phyloP scores from a whole-genome alignment of 495 filamentous ascomycete genomes.

The Terfezia boudieri region DNA sequence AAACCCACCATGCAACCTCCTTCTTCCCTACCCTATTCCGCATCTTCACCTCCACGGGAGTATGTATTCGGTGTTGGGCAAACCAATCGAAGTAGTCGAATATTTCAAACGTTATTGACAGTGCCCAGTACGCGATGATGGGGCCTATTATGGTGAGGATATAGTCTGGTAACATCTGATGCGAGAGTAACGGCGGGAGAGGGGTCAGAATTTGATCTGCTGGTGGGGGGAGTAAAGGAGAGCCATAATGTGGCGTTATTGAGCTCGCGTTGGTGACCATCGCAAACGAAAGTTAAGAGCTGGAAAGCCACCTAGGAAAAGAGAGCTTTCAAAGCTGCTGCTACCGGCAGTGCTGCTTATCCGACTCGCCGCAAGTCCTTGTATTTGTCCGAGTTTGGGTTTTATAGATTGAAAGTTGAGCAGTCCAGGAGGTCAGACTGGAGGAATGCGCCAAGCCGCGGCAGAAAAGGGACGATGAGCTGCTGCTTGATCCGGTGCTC shows the following conservation, averaged over 20 bases:
- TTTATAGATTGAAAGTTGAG: no score
- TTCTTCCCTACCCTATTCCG: constrained; percentile 65
- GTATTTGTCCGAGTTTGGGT: no score
- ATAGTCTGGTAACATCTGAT: constrained; percentile 47
- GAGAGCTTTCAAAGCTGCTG: no score
- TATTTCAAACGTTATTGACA: constrained; percentile 71
- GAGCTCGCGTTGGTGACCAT: neutral
- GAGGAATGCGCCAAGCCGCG: no score
- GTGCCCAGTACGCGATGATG: constrained; percentile 67
- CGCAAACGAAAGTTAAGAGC: no score
- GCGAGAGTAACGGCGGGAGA: constrained; percentile 43
- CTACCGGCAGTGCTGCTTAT: no score
- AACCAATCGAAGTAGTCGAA: constrained; percentile 66
- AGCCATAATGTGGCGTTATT: neutral
- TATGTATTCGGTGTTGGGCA: constrained; percentile 74
- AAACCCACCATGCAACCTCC: constrained; percentile 67
- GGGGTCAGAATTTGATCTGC: constrained; percentile 46
- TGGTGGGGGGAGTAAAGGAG: constrained; percentile 42
- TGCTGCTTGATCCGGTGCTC: no score
- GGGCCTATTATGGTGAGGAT: constrained; percentile 50
- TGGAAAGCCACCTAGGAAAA: no score
- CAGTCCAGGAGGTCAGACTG: no score
- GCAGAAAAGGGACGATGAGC: no score
- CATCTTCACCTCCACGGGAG: constrained; percentile 64
- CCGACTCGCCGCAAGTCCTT: no score